A percentile compares a stretch with the other conserved stretches of the same genome.
phyloP scores from a whole-genome alignment of 73 alveolate species.

The Tetrahymena malaccensis region DNA sequence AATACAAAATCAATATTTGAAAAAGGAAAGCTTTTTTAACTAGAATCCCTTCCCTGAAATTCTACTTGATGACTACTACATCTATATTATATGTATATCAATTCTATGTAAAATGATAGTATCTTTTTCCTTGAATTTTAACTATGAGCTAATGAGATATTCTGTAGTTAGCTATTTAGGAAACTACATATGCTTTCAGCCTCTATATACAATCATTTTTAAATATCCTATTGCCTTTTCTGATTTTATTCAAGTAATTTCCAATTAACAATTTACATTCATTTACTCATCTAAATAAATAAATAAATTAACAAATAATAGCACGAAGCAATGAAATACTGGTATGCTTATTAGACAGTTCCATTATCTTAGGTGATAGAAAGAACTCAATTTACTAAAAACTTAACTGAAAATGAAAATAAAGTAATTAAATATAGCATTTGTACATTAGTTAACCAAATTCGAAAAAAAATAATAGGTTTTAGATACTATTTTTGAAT shows the following conservation, averaged over 20 bases:
- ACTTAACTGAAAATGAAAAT: background rate
- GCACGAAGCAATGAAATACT: background rate
- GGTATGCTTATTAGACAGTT: background rate
- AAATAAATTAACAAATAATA: background rate
- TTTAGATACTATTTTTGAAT: background rate
- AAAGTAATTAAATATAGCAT: background rate
- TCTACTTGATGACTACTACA: background rate
- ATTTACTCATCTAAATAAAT: background rate
- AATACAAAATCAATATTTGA: background rate
- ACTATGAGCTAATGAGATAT: background rate
- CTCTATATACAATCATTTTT: background rate
- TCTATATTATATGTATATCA: background rate
- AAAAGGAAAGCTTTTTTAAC: background rate
- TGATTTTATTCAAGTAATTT: background rate
- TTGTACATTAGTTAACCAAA: background rate
- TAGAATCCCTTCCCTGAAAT: background rate
- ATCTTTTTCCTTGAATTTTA: background rate
- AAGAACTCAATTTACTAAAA: background rate
- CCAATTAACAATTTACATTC: background rate
- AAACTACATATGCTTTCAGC: background rate
- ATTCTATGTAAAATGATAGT: background rate
- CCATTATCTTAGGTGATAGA: background rate
- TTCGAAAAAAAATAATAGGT: background rate
- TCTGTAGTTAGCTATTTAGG: background rate
- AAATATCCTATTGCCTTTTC: background rate